phyloP scores from a whole-genome alignment of 345 rosid species.

The Draba incana region DNA sequence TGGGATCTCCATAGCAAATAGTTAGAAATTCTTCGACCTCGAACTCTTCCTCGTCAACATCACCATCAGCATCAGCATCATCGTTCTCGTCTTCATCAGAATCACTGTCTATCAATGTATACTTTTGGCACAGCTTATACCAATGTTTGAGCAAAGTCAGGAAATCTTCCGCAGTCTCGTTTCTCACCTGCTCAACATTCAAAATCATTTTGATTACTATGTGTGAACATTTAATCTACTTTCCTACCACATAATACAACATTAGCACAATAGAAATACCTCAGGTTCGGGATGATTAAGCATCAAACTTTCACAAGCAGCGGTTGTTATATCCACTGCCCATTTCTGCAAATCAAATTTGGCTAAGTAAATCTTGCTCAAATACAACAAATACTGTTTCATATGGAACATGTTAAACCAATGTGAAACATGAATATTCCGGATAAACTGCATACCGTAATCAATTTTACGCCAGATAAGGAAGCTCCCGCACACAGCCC shows the following conservation, averaged over 20 bases:
- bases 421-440: not conserved
- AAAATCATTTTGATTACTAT: not conserved
- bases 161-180: slow-evolving; percentile 43
- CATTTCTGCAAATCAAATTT: slow-evolving; percentile 38
- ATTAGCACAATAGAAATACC: slow-evolving; percentile 32
- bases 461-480: slow-evolving; percentile 44
- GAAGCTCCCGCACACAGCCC: slow-evolving; percentile 51
- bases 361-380: not conserved
- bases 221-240: not conserved
- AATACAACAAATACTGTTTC: not conserved
- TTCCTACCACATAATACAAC: not conserved
- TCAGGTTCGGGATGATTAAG: slow-evolving; percentile 48
- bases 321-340: slow-evolving; percentile 49
- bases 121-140: slow-evolving; percentile 36
- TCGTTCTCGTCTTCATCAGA: slow-evolving; percentile 12
- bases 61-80: slow-evolving; percentile 21
- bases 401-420: not conserved
- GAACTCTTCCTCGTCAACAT: slow-evolving; percentile 27
- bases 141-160: slow-evolving; percentile 32
- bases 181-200: slow-evolving; percentile 34
- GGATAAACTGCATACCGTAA: not conserved
- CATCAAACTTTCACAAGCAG: slow-evolving; percentile 48
- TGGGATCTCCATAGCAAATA: slow-evolving; percentile 38
- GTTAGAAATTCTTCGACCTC: slow-evolving; percentile 32
- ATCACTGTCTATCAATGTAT: slow-evolving; percentile 28